Conservation (phyloP, 2,329 filamentous ascomycete genomes). For the Clonostachys solani region DNA sequence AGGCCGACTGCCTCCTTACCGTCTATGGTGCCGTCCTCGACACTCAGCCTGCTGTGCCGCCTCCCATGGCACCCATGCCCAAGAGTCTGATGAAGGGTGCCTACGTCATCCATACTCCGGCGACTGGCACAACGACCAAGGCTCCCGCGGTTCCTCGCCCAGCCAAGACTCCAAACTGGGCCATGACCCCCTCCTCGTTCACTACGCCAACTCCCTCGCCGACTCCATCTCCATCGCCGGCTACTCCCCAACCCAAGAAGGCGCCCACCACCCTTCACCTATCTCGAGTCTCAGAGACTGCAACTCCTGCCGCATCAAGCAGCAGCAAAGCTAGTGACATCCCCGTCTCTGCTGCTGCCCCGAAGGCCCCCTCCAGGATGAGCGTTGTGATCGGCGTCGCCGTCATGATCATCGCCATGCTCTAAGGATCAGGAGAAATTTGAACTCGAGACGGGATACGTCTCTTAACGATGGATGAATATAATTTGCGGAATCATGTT, state of each 20-base stretch:
- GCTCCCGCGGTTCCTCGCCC: neutral
- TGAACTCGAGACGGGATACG: no score
- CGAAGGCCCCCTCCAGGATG: neutral
- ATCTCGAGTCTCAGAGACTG: no score
- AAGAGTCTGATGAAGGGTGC: neutral
- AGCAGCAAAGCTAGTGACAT: neutral
- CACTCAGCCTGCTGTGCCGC: constrained; percentile 18
- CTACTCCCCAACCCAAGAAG: constrained; percentile 15
- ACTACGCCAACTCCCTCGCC: neutral
- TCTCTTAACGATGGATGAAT: no score
- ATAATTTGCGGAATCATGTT: no score
- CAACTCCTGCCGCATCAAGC: no score
- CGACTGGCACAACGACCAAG: no score
- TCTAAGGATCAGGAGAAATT: no score
- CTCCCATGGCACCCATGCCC: constrained; percentile 19
- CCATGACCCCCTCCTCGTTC: neutral
- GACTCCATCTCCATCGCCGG: neutral
- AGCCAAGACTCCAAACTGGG: constrained; percentile 4
- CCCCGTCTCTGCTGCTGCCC: neutral
- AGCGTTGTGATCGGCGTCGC: constrained; percentile 1
- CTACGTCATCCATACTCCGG: neutral
- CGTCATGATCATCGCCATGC: neutral
- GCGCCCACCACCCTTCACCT: constrained; percentile 1
- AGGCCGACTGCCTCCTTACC: constrained; percentile 25
- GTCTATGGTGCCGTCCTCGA: constrained; percentile 32